Evolutionary conservation across 805 yeast genomes (phyloP), one percentile per base, ranked within the genome.

Genomic region (Zygosaccharomyces rouxii): DNA sequence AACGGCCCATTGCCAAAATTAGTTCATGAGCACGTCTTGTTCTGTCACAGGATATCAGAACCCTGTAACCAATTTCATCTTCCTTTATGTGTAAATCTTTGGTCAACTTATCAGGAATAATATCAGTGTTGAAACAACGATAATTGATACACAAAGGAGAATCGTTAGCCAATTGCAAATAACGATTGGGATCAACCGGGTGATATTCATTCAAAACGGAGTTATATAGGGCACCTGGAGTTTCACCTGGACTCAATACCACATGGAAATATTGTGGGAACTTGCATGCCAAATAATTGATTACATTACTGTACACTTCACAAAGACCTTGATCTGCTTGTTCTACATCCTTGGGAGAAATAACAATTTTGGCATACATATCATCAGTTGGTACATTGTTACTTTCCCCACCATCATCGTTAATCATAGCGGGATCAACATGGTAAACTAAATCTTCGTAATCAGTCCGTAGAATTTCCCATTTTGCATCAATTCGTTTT

Each of bases 201-300:
- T 76, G 59, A 2, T 50, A 48, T 21, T 71, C 75, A 6, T 71
- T 66, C 43, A 72, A 68, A 38, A 80, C 74, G 11, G 55, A 58
- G 56, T 79, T 79, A 47, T 50, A 47, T 3, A 56, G 22, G 11
- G 53, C 58, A 23, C 60, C 60, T 3, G 60, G 50, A 14, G 51
- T 42, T 56, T 51, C 25, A 71, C 56, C 38, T 50, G 59, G 44
- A 11, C 47, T 45, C 11, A 49, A 29, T 10, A 48, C 50, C 10
- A 58, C 39, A 45, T 59, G 52, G 56, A 82, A 83, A 54, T 74
- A 72, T 62, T 67, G 71, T 3, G 88, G 88, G 59, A 78, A 83
- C 58, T 81, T 69, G 18, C 66, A 57, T 26, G 65, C 35, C 58
- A 81, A 50, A 56, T 71, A 79, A 10, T 72, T 55, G 3, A 73